Evolutionary conservation across 768 basidiomycete genomes (phyloP), one percentile per base, ranked within the genome.

Genomic region (Agrocybe praecox): DNA sequence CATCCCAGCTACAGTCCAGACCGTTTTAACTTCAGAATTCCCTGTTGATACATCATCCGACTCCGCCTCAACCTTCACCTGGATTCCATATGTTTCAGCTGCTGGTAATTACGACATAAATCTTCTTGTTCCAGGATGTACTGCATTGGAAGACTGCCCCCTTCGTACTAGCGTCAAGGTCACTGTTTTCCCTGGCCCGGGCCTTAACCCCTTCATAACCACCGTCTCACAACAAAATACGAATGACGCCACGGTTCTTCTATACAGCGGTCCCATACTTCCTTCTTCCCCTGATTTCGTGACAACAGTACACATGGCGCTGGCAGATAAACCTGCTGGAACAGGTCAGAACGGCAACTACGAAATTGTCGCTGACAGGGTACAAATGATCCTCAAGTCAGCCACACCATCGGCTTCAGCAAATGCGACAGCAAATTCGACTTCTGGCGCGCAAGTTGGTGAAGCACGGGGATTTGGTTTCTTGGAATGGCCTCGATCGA

Each of bases 31-130:
- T 21, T 81, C 94, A 15, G 75, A 75, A 1, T 82, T 94, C 12
- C 63, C 76, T 26, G 88, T 90, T 29, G 88, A 85, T 15, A 88
- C 89, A 0, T 62, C 85, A 1, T 55, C 86, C 3, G 67, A 82
- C 1, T 71, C 80, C 24, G 84, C 83, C n/a, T 92, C 97, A 14
- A 86, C 81, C 33, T 84, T 96, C 68, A 95, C 91, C 0, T 97
- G 93, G 89, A 81, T 84, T 71, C 96, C 96, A 0, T 94, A 93
- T 65, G 88, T 98, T n/a, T 92, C 92, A 0, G 89, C 92, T 10
- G 81, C 90, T 2, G 97, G 95, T 29, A 75, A 84, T 57, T 99
- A 99, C 72, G 83, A 88, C 42, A 78, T 98, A 60, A 90, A 88
- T 71, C 67, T 98, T 42, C 79, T 92, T 44, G 81, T 96, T 15